Evolutionary conservation across 371 early-diverging fungal species (phyloP).

Genomic region (Mortierella sp.): DNA sequence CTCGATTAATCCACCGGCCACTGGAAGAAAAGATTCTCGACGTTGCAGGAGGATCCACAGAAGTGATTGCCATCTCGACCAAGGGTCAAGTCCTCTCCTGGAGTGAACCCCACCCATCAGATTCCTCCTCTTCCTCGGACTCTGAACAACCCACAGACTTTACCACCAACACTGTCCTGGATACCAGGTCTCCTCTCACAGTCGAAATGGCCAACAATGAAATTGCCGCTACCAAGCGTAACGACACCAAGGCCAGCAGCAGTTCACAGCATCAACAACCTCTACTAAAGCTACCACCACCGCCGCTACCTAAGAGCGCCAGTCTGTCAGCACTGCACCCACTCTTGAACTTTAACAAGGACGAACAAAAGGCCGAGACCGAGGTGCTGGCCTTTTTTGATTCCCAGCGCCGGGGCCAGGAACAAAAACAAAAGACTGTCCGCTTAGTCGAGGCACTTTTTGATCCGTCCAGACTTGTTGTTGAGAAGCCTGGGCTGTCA

Average conservation of each 20-base stretch:
- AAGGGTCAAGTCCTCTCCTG: conserved; percentile 50
- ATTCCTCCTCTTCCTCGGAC: background rate
- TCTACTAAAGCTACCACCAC: background rate
- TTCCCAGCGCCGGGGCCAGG: conserved; percentile 26
- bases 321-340: conserved; percentile 36
- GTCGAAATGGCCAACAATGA: background rate
- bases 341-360: conserved; percentile 36
- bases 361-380: conserved; percentile 39
- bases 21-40: conserved; percentile 42
- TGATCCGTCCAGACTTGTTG: conserved; percentile 30
- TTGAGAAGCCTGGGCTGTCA: conserved; percentile 48
- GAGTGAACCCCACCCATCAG: conserved; percentile 28
- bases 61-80: conserved; percentile 48
- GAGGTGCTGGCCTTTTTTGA: conserved; percentile 55
- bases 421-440: conserved; percentile 35
- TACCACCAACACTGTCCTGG: background rate
- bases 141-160: background rate
- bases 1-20: conserved; percentile 52
- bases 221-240: background rate
- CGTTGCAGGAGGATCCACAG: conserved; percentile 54
- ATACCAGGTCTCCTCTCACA: background rate
- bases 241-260: background rate
- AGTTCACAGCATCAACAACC: conserved; percentile 18
- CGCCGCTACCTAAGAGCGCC: background rate
- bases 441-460: conserved; percentile 55